A percentile compares a stretch with the other conserved stretches of the same genome.
These are phyloP conservation scores for Calocybe indica DNA, from an alignment of 768 basidiomycete genomes.

Conservation along the genomic window DNA sequence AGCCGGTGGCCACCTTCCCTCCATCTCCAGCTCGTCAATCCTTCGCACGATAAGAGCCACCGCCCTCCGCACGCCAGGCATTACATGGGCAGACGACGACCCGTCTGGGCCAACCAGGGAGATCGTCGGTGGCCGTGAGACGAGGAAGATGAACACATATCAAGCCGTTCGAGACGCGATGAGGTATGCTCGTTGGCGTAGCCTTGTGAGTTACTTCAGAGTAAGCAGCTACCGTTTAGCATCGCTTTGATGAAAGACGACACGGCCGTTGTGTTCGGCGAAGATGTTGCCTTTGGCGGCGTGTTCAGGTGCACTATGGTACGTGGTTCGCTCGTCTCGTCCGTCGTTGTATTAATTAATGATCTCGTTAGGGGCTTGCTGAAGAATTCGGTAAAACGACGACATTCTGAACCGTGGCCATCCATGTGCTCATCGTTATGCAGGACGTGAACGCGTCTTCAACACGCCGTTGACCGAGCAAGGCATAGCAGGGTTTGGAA, in stretches of 20 bases:
- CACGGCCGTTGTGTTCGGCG: constrained; percentile 84
- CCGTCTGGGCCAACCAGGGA: constrained; percentile 31
- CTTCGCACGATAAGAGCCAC: constrained; percentile 62
- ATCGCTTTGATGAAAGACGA: constrained; percentile 84
- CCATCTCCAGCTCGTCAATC: constrained; percentile 63
- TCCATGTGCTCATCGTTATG: too few relatives aligned
- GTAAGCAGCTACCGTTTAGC: constrained; percentile 27
- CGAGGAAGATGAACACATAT: constrained; percentile 93
- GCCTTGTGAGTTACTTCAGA: not conserved
- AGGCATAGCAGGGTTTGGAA: constrained; percentile 92
- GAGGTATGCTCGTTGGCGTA: constrained; percentile 39
- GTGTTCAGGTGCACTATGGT: constrained; percentile 95
- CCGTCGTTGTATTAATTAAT: constrained; percentile 1
- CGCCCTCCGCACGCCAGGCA: constrained; percentile 65
- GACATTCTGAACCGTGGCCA: too few relatives aligned
- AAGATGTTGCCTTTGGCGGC: constrained; percentile 90
- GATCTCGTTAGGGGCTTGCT: constrained; percentile 60
- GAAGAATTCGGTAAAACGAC: constrained; percentile 74
- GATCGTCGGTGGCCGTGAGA: constrained; percentile 72
- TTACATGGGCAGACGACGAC: constrained; percentile 67
- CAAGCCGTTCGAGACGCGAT: constrained; percentile 91
- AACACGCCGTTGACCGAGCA: constrained; percentile 93
- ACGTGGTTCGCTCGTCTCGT: constrained; percentile 11
- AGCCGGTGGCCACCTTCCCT: constrained; percentile 71
- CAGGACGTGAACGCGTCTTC: constrained; percentile 89